Conservation (phyloP, 768 basidiomycete species). For the Russula sp. region DNA sequence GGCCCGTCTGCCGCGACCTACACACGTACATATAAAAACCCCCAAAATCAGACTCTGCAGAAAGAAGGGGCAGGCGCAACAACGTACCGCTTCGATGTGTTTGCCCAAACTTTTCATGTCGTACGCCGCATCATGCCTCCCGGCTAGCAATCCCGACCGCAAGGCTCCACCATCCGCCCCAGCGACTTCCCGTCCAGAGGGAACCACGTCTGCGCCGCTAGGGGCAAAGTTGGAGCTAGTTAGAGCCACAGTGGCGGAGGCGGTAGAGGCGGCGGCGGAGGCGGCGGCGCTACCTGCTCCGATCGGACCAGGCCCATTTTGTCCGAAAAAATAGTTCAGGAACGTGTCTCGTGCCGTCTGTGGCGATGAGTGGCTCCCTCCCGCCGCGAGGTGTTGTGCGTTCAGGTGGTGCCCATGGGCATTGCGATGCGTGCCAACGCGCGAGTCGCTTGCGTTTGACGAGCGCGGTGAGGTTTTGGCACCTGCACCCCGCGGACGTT, state of each 20-base stretch:
- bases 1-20: constrained; percentile 49
- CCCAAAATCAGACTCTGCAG: not conserved
- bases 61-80: too few relatives aligned
- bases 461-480: constrained; percentile 36
- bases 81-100: constrained; percentile 91
- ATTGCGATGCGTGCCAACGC: constrained; percentile 20
- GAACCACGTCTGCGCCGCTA: constrained; percentile 32
- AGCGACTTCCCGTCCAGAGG: constrained; percentile 61
- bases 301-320: constrained; percentile 74
- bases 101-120: constrained; percentile 99
- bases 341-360: constrained; percentile 78
- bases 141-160: constrained; percentile 58
- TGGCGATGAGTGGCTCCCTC: constrained; percentile 33
- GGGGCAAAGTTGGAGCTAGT: constrained; percentile 22
- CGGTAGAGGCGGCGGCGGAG: not conserved
- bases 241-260: not conserved
- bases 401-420: constrained; percentile 5
- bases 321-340: constrained; percentile 97
- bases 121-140: constrained; percentile 78
- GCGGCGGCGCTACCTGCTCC: constrained; percentile 37
- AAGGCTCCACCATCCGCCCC: constrained; percentile 42
- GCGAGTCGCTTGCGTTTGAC: constrained; percentile 25
- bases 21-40: not conserved
- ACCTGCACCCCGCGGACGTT: constrained; percentile 48
- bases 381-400: constrained; percentile 1